These are phyloP conservation scores for Cinchona pubescens DNA, from an alignment of 257 asterid species.

Conservation along the genomic window DNA sequence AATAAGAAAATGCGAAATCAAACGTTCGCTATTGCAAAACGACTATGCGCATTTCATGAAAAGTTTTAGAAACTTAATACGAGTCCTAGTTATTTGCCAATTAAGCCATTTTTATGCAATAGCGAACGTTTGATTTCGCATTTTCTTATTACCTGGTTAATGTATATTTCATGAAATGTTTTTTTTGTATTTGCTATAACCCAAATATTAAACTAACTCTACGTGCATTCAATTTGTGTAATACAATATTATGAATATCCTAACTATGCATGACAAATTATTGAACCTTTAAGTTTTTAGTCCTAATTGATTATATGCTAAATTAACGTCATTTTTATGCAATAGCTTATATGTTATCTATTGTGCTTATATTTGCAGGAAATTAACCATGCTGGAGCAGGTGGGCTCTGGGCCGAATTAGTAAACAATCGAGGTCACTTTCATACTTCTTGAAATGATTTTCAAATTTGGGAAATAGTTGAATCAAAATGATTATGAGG, in stretches of 20 bases:
- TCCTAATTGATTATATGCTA: not conserved
- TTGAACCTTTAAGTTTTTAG: no score
- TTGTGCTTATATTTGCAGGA: slow-evolving; percentile 51
- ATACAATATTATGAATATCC: not conserved
- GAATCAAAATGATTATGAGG: not conserved
- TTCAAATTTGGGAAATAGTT: not conserved
- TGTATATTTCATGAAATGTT: not conserved
- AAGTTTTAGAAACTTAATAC: no score
- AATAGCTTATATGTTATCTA: not conserved
- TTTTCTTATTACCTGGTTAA: not conserved
- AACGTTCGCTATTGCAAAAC: no score
- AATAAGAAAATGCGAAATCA: no score
- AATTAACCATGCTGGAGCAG: slow-evolving; percentile 99
- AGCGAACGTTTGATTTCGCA: no score
- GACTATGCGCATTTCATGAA: no score
- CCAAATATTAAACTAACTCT: not conserved
- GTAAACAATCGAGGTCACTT: slow-evolving; percentile 85
- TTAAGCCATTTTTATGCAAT: no score
- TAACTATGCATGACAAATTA: no score
- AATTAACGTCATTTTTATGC: not conserved
- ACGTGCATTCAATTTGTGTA: no score
- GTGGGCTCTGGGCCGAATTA: slow-evolving; percentile 98
- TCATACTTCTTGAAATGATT: slow-evolving; percentile 15
- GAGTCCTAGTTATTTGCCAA: no score
- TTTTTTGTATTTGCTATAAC: no score